phyloP scores from a whole-genome alignment of 2,329 filamentous ascomycete genomes.

The Septoria linicola region DNA sequence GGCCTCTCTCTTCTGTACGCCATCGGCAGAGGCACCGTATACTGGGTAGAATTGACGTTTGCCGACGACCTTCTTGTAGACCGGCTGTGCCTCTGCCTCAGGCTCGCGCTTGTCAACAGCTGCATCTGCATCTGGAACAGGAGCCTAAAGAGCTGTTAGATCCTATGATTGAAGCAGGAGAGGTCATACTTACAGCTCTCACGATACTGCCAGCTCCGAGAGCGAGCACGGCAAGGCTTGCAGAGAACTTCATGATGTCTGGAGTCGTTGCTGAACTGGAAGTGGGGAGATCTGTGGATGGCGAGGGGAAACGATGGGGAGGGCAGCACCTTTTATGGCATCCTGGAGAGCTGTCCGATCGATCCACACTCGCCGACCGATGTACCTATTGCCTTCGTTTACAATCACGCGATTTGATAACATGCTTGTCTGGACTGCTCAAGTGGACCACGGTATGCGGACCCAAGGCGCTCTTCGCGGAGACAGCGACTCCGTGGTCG shows the following conservation, averaged over 20 bases:
- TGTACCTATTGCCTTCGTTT: not conserved
- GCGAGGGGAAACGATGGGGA: not conserved
- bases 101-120: not conserved
- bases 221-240: not conserved
- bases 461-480: not conserved
- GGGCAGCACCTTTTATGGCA: not conserved
- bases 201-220: constrained; percentile 4
- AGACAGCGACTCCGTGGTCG: too few species aligned
- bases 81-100: not conserved
- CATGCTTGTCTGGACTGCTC: not conserved
- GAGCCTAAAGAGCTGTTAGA: constrained; percentile 6
- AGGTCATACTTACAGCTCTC: not conserved
- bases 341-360: not conserved
- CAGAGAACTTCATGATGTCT: constrained; percentile 7
- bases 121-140: not conserved
- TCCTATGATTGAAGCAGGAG: not conserved
- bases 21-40: not conserved
- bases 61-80: constrained; percentile 11
- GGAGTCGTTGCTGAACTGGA: not conserved
- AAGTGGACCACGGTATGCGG: not conserved
- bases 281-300: not conserved
- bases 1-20: constrained; percentile 1
- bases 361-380: too few species aligned
- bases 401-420: not conserved
- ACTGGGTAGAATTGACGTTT: constrained; percentile 12